Evolutionary conservation across 75 land plant species (phyloP).

Genomic region (Sequoiadendron giganteum): DNA sequence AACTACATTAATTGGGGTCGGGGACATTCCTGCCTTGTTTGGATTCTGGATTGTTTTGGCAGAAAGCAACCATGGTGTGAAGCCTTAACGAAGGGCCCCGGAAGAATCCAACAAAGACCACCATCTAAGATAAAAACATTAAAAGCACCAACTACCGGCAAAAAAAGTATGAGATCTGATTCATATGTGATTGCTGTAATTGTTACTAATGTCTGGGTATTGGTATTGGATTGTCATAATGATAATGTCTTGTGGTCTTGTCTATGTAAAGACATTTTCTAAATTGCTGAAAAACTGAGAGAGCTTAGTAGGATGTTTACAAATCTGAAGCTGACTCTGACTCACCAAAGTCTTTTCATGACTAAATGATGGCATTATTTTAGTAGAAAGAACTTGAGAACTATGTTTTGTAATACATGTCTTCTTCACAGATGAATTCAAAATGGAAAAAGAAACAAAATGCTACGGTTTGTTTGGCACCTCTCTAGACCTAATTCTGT

Average conservation of each 20-base stretch:
- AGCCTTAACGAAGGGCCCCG: neutral
- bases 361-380: neutral
- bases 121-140: neutral
- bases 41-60: neutral
- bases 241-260: neutral
- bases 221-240: neutral
- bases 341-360: neutral
- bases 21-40: neutral
- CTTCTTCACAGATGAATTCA: no score
- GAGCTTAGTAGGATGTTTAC: neutral
- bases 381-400: neutral
- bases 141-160: neutral
- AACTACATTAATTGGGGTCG: neutral
- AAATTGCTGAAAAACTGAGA: neutral
- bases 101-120: neutral
- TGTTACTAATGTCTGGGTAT: neutral
- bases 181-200: neutral
- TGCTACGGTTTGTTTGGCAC: no score
- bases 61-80: neutral
- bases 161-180: neutral
- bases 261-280: neutral
- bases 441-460: neutral
- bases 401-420: neutral
- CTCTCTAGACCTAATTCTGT: neutral
- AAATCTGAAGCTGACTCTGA: neutral